These are phyloP conservation scores for Artemisia argyi DNA, from an alignment of 129 eudicot genomes.

Conservation along the genomic window DNA sequence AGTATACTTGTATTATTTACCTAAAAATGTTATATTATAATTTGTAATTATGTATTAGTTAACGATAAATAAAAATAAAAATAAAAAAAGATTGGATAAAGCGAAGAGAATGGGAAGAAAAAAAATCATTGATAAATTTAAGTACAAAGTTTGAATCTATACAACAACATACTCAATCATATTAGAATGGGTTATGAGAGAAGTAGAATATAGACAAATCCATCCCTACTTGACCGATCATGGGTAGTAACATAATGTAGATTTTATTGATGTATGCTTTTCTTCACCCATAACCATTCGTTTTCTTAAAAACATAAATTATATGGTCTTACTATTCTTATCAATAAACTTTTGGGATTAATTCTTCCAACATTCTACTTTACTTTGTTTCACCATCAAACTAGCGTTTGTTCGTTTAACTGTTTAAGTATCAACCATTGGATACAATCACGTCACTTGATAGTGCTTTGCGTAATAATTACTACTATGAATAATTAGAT, in stretches of 20 bases:
- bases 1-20: no score
- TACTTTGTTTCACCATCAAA: conserved; percentile 35
- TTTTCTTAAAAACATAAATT: conserved; percentile 18
- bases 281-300: conserved; percentile 23
- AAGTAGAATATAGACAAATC: no score
- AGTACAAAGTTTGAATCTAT: conserved; percentile 14
- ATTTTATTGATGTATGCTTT: conserved; percentile 23
- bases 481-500: neutral
- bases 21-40: no score
- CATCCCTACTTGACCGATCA: no score
- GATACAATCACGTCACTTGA: conserved; percentile 1
- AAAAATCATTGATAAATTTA: neutral
- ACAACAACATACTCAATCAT: neutral
- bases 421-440: neutral
- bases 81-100: no score
- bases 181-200: no score
- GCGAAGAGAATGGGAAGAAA: no score
- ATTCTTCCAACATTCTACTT: conserved; percentile 25
- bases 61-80: no score
- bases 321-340: conserved; percentile 25
- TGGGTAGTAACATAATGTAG: neutral
- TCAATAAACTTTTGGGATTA: conserved; percentile 32
- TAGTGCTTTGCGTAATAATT: neutral
- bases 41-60: no score
- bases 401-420: conserved; percentile 24